Evolutionary conservation across 169 alveolate species (phyloP).

Genomic region (Plasmodium fragile): DNA sequence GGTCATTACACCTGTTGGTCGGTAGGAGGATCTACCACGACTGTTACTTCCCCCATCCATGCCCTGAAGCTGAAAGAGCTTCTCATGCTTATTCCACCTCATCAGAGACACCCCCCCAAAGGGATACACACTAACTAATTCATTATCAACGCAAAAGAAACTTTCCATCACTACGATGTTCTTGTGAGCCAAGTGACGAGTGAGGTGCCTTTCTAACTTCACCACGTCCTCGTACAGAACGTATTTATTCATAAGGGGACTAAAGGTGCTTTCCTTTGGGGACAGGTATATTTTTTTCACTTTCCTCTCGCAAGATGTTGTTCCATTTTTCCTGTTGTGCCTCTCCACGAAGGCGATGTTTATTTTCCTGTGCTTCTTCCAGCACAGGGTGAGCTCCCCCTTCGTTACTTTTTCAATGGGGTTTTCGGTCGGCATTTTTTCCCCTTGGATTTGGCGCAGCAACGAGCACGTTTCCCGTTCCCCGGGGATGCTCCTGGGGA

Average conservation of each 20-base stretch:
- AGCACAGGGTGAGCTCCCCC: constrained; percentile 7
- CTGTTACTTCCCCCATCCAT: not conserved
- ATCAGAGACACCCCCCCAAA: constrained; percentile 48
- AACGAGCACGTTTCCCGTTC: not conserved
- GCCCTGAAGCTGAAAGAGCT: constrained; percentile 7
- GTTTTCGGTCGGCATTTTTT: not conserved
- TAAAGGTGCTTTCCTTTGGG: constrained; percentile 34
- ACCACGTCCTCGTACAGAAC: constrained; percentile 31
- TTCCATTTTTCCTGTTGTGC: constrained; percentile 1
- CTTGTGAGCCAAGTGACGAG: constrained; percentile 26
- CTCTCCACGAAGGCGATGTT: constrained; percentile 16
- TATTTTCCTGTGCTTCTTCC: constrained; percentile 33
- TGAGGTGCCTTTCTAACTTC: constrained; percentile 33
- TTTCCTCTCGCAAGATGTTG: not conserved
- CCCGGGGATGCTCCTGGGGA: not conserved
- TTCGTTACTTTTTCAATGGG: not conserved
- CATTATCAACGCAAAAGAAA: not conserved
- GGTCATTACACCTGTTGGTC: not conserved
- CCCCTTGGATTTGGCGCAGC: not conserved
- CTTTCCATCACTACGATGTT: constrained; percentile 16
- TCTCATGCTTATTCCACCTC: constrained; percentile 35
- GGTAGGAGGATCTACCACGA: not conserved
- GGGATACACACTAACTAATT: constrained; percentile 15
- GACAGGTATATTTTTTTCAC: constrained; percentile 29
- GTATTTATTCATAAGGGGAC: constrained; percentile 23